Base-by-base conservation (phyloP, 2,329 filamentous ascomycete species). In the Fusarium paranaense region DNA sequence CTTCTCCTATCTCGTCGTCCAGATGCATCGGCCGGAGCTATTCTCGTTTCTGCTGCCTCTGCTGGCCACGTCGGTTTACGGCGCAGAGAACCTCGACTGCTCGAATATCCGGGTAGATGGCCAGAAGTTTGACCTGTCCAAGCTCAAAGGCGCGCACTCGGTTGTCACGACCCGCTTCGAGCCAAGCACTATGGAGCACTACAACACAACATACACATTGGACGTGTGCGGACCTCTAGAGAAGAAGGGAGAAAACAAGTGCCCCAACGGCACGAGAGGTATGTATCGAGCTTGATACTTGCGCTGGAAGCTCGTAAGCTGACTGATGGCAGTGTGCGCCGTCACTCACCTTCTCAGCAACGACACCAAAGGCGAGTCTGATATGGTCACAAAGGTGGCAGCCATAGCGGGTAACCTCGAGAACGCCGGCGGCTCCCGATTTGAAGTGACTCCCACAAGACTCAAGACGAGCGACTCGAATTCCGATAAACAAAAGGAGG, bases 151-250 rank as follows among this genome's bases (percentile, higher is more conserved):
- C 2, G 91, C 92, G 37, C 92, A 93, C 80, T 90, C 91, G 0
- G 91, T 95, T 40, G 87, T 94, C 64, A 90, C 90, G 58, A 86
- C 85, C 78, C 86, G 86, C 75, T 85, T 87, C 72, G 82, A 87
- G 37, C 87, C 87, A 22, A 87, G 86, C 18, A 86, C 86, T 18
- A 85, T 89, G 32, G 87, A 86, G 69, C 79, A 83, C 62, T 75
- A 76, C 66, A 97, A 97, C 82, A 94, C 91, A 30, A 96, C 94
- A 50, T 97, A 95, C 82, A 95, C 94, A 1, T 80, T 97, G 66
- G 93, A 97, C 78, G 87, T 97, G 58, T 97, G 95, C 84, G 83
- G 86, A 62, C 86, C 90, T 8, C 84, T 98, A 73, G 89, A 90
- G 81, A 89, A 89, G 80, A 88, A 87, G 59, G 90, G 89, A 50